Evolutionary conservation across 352 stramenopile species (phyloP), one percentile per base, ranked within the genome.

Genomic region (Phytophthora macrochlamydospora): DNA sequence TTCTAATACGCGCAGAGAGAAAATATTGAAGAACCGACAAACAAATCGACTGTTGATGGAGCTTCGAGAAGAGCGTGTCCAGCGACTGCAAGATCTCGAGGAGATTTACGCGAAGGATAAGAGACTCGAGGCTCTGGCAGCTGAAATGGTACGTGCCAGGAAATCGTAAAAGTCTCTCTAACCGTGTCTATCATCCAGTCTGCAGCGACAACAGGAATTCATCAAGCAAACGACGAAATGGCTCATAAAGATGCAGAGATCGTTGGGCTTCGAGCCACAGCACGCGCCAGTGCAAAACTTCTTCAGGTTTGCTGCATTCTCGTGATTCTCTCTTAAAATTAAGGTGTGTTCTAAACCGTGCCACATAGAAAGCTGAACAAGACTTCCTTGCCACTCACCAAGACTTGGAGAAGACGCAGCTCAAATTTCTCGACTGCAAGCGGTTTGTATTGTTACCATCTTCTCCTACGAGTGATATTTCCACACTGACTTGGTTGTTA

Each of bases 71-170:
- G 82, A 92, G 51, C 84, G 84, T n/a, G 82, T 92, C 4, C 84
- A 93, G 53, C 68, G 84, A 35, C 56, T 93, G n/a, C 84, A 93
- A 44, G 84, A 93, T 67, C 65, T 91, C 6, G 78, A 93, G 48
- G 84, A 93, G 57, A 93, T 93, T 58, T 93, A 93, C 53, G 71
- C 81, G 11, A 93, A 93, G 56, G 82, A 93, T 45, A 93, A 91
- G 54, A 73, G 87, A 32, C 59, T 93, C 7, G 84, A 90, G 42
- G 71, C 84, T 12, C 55, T 93, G 11, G 55, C 76, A 3, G 71
- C 45, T 24, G 82, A 90, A 83, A 81, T 89, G 65, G 84, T 92
- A 48, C 6, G 68, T 52, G 7, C 1, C 18, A 4, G 33, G 11
- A 9, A 35, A 33, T 51, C 11, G 7, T 33, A 51, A 24, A 24